Base-by-base conservation (phyloP, 2,329 filamentous ascomycete species). In the Cladosporium cucumerinum region DNA sequence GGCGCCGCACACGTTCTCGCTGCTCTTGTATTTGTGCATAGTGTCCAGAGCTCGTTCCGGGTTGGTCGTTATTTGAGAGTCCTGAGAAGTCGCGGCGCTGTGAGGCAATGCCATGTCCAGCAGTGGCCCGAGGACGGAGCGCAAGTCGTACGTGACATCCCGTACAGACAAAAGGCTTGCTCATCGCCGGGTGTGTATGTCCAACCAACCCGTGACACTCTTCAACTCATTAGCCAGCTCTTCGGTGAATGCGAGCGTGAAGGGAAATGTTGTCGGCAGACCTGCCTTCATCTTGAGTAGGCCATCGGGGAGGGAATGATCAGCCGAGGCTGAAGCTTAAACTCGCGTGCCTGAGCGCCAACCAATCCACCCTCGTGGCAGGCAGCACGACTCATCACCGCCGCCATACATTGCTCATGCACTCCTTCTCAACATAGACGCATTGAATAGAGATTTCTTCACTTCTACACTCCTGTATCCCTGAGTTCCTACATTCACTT, bases 111-210 rank as follows among this genome's bases (percentile, higher is more conserved):
- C 55, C 60, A 55, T n/a, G 32, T 39, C 23, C 48, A 11, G 49
- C 18, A 23, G 26, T 16, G 10, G 46, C 21, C 6, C 60, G 49
- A 54, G 60, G 49, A 14, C 60, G 57, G 25, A 65, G 28, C 36
- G 55, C 49, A 8, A 54, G 36, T 5, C 57, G 34, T 63, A 63
- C 39, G 54, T 66, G 66, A 63, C 68, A 69, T 65, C 54, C 61
- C 54, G 65, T 59, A 34, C 66, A 68, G 30, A 66, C 49, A 36
- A 61, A 68, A 18, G 65, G 61, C 23, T 58, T 60, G 52, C 61
- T 66, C 58, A 65, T 68, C 16, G 28, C 52, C 28, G 14, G 21
- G 18, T 46, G 39, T 10, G 3, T 46, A 1, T 46, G 8, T 21
- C 2, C n/a, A 12, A 5, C 10, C 39, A 11, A 46, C 12, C 12